Evolutionary conservation across 768 basidiomycete species (phyloP), one percentile per base, ranked within the genome.

Genomic region (Mrakia frigida): DNA sequence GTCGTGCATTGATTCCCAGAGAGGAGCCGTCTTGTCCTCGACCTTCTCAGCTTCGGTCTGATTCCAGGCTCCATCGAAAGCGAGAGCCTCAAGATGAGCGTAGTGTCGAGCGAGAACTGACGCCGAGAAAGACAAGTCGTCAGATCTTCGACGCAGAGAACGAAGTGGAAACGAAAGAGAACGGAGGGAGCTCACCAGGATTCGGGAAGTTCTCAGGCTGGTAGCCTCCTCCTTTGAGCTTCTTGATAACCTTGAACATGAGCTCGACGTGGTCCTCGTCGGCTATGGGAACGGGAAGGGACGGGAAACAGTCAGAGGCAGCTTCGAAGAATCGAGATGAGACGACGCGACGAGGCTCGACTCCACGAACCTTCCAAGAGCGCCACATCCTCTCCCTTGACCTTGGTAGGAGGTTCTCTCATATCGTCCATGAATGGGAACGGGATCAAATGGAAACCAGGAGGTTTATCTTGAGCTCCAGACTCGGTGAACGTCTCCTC

Each of bases 351-450:
- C 46, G 23, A 39, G 37, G 3, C 6, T 14, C 23, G 67, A 50
- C 6, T 14, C 23, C 53, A 50, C 73, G 43, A 6, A 74, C 73
- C 41, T 25, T 65, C 39, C 41, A 65, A 33, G 14, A 37, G 5
- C 7, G 61, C 61, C 3, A 65, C 41, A 4, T 25, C 25, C 43
- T 74, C 60, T 25, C 53, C 86, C 28, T 89, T 88, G 16, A 94
- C 83, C 2, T 79, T 81, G 69, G 80, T 81, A 0, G 91, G 90
- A 9, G 91, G 91, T 28, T 87, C 86, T 68, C 97, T 89, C 69
- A 98, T 91, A 80, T 99, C 97, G 81, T 99, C 97, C 6, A 92
- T 91, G 82, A 92, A 99, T 0, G 96, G 95, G n/a, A 98, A 82
- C 23, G 91, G 91, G 76, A 98, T 90, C 70, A 98, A 86, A 83